phyloP scores from a whole-genome alignment of 2,329 filamentous ascomycete species.

The Colletotrichum graminicola region DNA sequence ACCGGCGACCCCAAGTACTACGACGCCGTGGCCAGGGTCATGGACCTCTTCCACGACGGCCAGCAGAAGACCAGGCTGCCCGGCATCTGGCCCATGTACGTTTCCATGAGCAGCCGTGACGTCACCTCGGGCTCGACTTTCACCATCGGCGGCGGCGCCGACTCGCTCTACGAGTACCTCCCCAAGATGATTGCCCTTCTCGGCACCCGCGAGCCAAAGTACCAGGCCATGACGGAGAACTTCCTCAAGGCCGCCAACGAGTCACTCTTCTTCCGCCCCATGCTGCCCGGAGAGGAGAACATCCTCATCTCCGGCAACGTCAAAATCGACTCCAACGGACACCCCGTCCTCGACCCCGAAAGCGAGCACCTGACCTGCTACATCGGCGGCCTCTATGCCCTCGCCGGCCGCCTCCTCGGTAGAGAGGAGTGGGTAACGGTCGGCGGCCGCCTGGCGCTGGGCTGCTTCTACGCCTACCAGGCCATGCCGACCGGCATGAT shows the following conservation, averaged over 20 bases:
- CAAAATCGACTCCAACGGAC: constrained; percentile 43
- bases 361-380: constrained; percentile 65
- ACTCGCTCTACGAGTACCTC: constrained; percentile 58
- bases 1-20: constrained; percentile 81
- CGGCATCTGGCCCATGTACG: constrained; percentile 77
- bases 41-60: constrained; percentile 72
- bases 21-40: constrained; percentile 77
- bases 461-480: constrained; percentile 65
- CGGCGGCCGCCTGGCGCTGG: constrained; percentile 60
- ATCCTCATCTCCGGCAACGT: constrained; percentile 66
- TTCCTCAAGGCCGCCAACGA: constrained; percentile 67
- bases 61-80: constrained; percentile 77
- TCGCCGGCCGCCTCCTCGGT: constrained; percentile 60
- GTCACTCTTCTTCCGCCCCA: constrained; percentile 72
- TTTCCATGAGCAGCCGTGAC: constrained; percentile 69
- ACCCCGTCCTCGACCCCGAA: constrained; percentile 47
- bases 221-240: constrained; percentile 67
- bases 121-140: constrained; percentile 49
- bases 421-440: constrained; percentile 56
- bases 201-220: constrained; percentile 66
- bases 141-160: constrained; percentile 55
- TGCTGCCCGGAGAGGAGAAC: constrained; percentile 62
- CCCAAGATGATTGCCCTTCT: constrained; percentile 66
- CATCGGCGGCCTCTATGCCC: constrained; percentile 62
- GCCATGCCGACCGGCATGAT: constrained; percentile 63